Evolutionary conservation across 768 basidiomycete species (phyloP), one percentile per base, ranked within the genome.

Genomic region (Lactifluus pinguis): DNA sequence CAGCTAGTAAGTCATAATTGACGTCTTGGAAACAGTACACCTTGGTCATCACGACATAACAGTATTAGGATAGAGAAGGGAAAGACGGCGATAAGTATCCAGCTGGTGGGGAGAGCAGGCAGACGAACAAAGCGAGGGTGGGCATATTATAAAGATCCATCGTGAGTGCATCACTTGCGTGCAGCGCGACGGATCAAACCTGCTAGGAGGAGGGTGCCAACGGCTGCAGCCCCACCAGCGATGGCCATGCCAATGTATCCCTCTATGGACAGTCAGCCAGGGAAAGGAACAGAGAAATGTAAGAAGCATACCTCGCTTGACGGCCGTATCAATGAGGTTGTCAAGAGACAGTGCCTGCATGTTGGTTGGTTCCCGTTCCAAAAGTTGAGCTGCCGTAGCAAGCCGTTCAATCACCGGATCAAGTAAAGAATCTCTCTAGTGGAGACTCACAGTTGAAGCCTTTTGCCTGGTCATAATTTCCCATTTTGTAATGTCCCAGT

Each of bases 241-340:
- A 99, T 79, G 14, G 94, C 97, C 87, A 99, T 93, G 50, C 97
- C 97, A 53, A 98, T 91, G 72, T 98, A 98, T n/a, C 95, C 95
- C 73, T 99, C 95, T 95, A 72, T 6, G 34, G 50, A 15, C n/a
- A 19, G 30, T 47, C 25, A 51, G 57, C 55, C 39, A 49, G 63
- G 41, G 36, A 32, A 14, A 34, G 30, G 49, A 10, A 56, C 25
- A 50, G 32, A 9, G 14, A 44, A 39, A 44, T 36, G 32, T 38
- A 30, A 36, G n/a, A 10, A 14, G 72, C 78, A 42, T 66, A 91
- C 93, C 93, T 76, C 83, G 83, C 53, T 89, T 79, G 47, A 95
- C 86, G 36, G 84, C 88, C 66, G 84, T 80, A 57, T 98, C 95
- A 56, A 98, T 95, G 49, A 98, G 78, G n/a, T 80, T 77, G 6